Evolutionary conservation across 495 filamentous ascomycete genomes (phyloP).

Genomic region (Amphirosellinia nigrospora): DNA sequence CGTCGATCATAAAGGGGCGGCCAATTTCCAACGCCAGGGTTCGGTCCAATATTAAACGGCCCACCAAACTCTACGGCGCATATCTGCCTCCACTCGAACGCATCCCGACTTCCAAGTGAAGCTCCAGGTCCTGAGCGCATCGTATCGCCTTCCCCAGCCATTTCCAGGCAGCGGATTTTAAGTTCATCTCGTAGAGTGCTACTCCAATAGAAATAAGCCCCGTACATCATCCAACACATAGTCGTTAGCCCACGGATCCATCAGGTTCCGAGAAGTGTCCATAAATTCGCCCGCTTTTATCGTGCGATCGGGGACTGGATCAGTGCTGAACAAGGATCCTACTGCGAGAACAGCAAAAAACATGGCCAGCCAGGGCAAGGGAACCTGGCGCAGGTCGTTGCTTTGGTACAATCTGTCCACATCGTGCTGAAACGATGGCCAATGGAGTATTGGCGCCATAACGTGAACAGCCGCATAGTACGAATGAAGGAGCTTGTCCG

Average conservation of each 20-base stretch:
- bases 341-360: constrained; percentile 86
- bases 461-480: constrained; percentile 81
- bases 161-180: constrained; percentile 86
- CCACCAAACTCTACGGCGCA: constrained; percentile 93
- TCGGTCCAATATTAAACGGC: constrained; percentile 90
- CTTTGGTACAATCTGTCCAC: constrained; percentile 77
- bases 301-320: constrained; percentile 57
- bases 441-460: constrained; percentile 85
- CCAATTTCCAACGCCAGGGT: constrained; percentile 82
- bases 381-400: constrained; percentile 66
- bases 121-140: constrained; percentile 85
- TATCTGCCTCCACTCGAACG: constrained; percentile 76
- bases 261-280: constrained; percentile 69
- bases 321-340: constrained; percentile 76
- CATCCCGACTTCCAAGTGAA: constrained; percentile 70
- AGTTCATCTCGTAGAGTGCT: constrained; percentile 84
- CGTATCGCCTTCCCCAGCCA: constrained; percentile 88
- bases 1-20: constrained; percentile 82
- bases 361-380: constrained; percentile 77
- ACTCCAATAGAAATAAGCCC: constrained; percentile 75
- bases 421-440: constrained; percentile 79
- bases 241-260: constrained; percentile 85
- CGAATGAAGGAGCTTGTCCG: constrained; percentile 76
- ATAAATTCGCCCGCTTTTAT: constrained; percentile 73
- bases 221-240: constrained; percentile 81